Conservation (phyloP, 768 basidiomycete genomes). For the Podaxis sp. region DNA sequence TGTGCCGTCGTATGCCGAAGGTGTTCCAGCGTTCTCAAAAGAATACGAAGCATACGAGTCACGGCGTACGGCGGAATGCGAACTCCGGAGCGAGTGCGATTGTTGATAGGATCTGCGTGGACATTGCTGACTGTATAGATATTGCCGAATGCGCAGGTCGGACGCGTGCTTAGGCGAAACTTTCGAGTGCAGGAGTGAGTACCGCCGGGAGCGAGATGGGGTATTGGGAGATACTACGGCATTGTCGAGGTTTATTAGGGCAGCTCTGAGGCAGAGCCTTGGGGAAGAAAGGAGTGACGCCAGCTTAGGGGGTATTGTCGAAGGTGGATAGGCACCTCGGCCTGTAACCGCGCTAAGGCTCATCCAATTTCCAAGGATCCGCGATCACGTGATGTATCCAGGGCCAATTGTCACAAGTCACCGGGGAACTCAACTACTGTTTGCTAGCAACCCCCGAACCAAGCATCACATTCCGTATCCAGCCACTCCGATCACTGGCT, state of each 20-base stretch:
- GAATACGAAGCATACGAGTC: background rate
- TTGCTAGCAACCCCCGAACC: background rate
- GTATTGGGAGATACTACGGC: background rate
- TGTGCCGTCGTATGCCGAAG: background rate
- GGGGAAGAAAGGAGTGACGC: constrained; percentile 10
- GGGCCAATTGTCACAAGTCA: no score
- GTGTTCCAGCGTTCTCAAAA: background rate
- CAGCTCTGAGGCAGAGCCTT: constrained; percentile 9
- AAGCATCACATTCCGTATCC: background rate
- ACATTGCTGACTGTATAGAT: constrained; percentile 11
- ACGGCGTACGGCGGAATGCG: background rate
- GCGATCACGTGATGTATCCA: background rate
- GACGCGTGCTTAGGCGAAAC: background rate
- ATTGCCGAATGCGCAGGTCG: constrained; percentile 7
- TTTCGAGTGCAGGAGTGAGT: background rate
- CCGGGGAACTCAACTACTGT: no score
- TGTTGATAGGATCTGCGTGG: background rate
- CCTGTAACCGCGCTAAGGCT: no score
- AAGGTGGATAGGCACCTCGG: background rate
- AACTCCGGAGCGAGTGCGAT: background rate
- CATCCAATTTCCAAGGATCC: background rate
- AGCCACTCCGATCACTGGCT: background rate
- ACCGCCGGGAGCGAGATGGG: background rate
- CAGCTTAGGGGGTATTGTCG: background rate
- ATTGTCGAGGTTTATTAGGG: constrained; percentile 11